Conservation (phyloP, 306 rosid species). For the Cucurbita argyrosperma region DNA sequence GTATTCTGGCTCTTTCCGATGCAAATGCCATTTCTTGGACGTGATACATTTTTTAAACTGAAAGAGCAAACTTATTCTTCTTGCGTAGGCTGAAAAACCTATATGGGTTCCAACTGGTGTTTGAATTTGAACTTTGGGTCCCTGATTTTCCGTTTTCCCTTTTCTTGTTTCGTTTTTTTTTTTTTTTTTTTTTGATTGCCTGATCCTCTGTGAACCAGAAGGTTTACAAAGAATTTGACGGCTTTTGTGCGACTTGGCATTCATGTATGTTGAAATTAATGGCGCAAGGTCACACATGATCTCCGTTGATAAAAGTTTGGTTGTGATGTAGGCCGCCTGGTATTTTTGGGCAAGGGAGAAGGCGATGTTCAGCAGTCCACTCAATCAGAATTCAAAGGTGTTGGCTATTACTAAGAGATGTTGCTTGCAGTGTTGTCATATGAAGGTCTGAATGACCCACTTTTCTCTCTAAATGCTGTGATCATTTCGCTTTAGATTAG, state of each 20-base stretch:
- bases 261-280: background rate
- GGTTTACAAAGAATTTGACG: background rate
- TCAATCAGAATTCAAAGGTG: conserved; percentile 21
- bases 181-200: background rate
- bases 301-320: background rate
- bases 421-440: background rate
- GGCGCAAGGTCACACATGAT: background rate
- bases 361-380: conserved; percentile 23
- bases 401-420: conserved; percentile 45
- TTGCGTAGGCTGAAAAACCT: background rate
- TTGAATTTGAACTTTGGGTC: background rate
- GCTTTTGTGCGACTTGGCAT: background rate
- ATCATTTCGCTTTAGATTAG: background rate
- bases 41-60: background rate
- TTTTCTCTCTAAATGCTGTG: background rate
- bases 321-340: conserved; percentile 51
- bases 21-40: background rate
- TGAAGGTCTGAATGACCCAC: background rate
- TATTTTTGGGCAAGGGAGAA: conserved; percentile 52
- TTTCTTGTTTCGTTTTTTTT: background rate
- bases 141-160: background rate
- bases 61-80: background rate
- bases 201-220: background rate
- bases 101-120: background rate
- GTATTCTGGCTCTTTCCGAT: background rate